These are phyloP conservation scores for Plasmodium billcollinsi DNA, from an alignment of 169 alveolate species.

Conservation along the genomic window DNA sequence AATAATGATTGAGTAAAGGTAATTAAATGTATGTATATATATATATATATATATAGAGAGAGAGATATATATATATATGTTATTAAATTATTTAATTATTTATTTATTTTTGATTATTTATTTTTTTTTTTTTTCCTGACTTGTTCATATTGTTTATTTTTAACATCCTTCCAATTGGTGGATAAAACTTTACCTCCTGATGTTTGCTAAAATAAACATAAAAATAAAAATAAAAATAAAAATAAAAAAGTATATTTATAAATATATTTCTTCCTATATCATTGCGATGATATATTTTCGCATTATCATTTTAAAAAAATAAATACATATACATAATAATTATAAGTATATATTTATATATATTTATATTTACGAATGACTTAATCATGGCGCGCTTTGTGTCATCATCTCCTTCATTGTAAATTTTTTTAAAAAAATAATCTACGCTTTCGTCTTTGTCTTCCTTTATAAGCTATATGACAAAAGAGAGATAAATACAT, in stretches of 20 bases:
- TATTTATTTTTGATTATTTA: constrained; percentile 1
- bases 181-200: constrained; percentile 54
- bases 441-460: constrained; percentile 46
- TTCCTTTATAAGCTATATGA: constrained; percentile 26
- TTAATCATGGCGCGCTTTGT: constrained; percentile 60
- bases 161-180: constrained; percentile 67
- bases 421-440: constrained; percentile 36
- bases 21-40: too few species aligned
- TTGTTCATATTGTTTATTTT: constrained; percentile 46
- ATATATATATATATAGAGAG: too few species aligned
- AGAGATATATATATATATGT: too few species aligned
- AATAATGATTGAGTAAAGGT: too few species aligned
- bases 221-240: neutral
- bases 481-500: too few species aligned
- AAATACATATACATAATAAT: neutral
- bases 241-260: constrained; percentile 4
- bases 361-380: constrained; percentile 28
- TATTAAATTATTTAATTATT: neutral
- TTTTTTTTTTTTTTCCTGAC: constrained; percentile 4
- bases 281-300: neutral
- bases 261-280: neutral
- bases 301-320: neutral
- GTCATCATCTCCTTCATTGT: constrained; percentile 64
- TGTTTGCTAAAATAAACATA: constrained; percentile 29
- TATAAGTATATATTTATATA: neutral